These are phyloP conservation scores for Penicillium tannophilum DNA, from an alignment of 495 filamentous ascomycete species.

Conservation along the genomic window DNA sequence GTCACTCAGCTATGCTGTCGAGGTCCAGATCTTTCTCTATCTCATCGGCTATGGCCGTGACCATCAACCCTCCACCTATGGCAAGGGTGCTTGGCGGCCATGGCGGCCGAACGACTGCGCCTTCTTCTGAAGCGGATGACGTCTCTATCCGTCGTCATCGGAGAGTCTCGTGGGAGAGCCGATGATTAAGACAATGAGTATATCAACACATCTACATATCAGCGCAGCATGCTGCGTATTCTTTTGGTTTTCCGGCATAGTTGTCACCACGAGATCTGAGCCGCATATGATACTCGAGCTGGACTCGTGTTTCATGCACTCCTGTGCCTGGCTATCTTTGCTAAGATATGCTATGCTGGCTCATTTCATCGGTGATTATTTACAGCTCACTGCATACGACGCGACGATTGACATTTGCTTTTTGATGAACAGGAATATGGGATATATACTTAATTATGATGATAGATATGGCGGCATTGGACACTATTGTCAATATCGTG, in stretches of 20 bases:
- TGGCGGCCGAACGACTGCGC: constrained; percentile 26
- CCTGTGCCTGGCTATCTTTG: not conserved
- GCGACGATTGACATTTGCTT: constrained; percentile 16
- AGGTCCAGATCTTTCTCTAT: constrained; percentile 42
- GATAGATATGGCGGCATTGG: constrained; percentile 13
- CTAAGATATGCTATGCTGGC: not conserved
- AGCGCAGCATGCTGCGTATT: not conserved
- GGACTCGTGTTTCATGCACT: constrained; percentile 16
- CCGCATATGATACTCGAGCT: constrained; percentile 19
- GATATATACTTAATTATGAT: constrained; percentile 23
- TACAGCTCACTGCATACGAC: constrained; percentile 20
- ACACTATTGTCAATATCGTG: not conserved
- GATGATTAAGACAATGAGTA: constrained; percentile 12
- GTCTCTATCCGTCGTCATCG: constrained; percentile 29
- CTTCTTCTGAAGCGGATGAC: constrained; percentile 30
- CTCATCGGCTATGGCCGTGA: constrained; percentile 32
- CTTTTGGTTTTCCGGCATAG: not conserved
- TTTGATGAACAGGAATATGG: constrained; percentile 13
- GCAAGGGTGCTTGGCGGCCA: constrained; percentile 29
- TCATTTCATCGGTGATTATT: not conserved
- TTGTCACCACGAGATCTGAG: not conserved
- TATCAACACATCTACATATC: constrained; percentile 1
- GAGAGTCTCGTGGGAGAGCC: constrained; percentile 40
- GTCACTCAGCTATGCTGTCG: constrained; percentile 28
- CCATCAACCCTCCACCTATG: constrained; percentile 29